A percentile compares a stretch with the other conserved stretches of the same genome.
These are phyloP conservation scores for Auriscalpium microsporum DNA, from an alignment of 768 basidiomycete species.

Conservation along the genomic window DNA sequence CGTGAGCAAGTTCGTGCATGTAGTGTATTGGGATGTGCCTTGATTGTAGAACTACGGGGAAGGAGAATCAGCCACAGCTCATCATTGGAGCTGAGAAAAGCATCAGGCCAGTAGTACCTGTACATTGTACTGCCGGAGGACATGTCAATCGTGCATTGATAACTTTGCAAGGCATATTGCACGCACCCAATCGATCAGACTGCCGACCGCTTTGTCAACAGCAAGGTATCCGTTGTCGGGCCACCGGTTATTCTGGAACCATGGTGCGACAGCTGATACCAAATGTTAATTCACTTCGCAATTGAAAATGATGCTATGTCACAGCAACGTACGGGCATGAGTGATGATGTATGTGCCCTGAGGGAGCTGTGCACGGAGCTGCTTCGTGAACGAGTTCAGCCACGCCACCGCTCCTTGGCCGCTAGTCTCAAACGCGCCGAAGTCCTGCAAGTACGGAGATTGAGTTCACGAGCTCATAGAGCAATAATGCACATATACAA, in stretches of 20 bases:
- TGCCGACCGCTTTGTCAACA: conserved; percentile 31
- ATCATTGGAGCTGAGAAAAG: too few relatives aligned
- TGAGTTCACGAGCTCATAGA: background rate
- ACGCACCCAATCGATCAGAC: conserved; percentile 36
- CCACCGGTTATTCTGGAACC: conserved; percentile 29
- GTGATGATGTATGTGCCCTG: conserved; percentile 28
- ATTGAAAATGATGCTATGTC: background rate
- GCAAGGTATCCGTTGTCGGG: conserved; percentile 34
- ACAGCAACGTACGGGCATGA: conserved; percentile 24
- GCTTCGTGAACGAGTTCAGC: conserved; percentile 29
- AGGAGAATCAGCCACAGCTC: background rate
- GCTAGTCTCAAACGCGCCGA: conserved; percentile 46
- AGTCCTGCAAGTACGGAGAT: conserved; percentile 34
- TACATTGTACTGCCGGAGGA: conserved; percentile 30
- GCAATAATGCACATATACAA: background rate
- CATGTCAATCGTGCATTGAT: background rate
- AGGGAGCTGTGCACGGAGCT: conserved; percentile 28
- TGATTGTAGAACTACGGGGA: conserved; percentile 33
- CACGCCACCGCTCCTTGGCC: conserved; percentile 43
- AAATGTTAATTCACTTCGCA: too few relatives aligned
- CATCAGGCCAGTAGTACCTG: conserved; percentile 20
- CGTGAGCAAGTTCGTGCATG: conserved; percentile 30
- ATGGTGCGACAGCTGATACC: too few relatives aligned
- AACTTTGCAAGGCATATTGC: background rate
- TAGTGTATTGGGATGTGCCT: conserved; percentile 30